Evolutionary conservation across 371 early-diverging fungal genomes (phyloP).

Genomic region (Mortierella sp.): DNA sequence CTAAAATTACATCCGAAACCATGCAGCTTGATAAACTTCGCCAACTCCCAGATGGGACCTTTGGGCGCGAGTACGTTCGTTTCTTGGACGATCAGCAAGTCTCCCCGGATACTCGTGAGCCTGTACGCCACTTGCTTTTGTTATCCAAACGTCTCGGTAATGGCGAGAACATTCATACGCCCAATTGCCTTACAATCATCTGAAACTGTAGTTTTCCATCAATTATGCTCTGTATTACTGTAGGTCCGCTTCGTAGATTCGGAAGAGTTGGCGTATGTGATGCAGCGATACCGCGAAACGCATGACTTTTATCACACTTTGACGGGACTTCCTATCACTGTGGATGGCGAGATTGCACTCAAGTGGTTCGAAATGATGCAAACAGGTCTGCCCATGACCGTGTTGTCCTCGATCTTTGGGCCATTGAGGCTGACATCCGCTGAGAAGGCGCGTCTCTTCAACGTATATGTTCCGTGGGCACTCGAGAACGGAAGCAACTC

Average conservation of each 20-base stretch:
- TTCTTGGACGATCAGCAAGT: conserved; percentile 86
- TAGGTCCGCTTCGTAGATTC: conserved; percentile 87
- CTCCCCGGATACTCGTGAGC: conserved; percentile 84
- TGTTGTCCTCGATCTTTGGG: conserved; percentile 83
- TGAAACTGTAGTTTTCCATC: too few relatives aligned
- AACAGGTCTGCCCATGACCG: conserved; percentile 90
- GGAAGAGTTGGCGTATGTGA: conserved; percentile 92
- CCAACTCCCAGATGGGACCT: conserved; percentile 73
- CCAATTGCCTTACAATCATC: too few relatives aligned
- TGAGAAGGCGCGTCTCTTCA: conserved; percentile 74
- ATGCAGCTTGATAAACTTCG: conserved; percentile 75
- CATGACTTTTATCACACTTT: conserved; percentile 96
- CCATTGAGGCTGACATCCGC: conserved; percentile 72
- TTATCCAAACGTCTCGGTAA: too few relatives aligned
- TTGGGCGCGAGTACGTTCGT: conserved; percentile 86
- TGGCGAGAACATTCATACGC: too few relatives aligned
- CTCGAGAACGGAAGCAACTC: conserved; percentile 79
- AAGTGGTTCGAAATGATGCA: conserved; percentile 96
- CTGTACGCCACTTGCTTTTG: conserved; percentile 58
- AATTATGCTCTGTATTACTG: too few relatives aligned
- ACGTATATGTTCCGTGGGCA: conserved; percentile 93
- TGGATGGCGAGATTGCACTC: conserved; percentile 92
- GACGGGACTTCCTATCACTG: conserved; percentile 84
- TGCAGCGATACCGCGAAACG: conserved; percentile 91
- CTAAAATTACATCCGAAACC: conserved; percentile 72